Evolutionary conservation across 2,329 filamentous ascomycete species (phyloP).

Genomic region (Huntiella moniliformis): DNA sequence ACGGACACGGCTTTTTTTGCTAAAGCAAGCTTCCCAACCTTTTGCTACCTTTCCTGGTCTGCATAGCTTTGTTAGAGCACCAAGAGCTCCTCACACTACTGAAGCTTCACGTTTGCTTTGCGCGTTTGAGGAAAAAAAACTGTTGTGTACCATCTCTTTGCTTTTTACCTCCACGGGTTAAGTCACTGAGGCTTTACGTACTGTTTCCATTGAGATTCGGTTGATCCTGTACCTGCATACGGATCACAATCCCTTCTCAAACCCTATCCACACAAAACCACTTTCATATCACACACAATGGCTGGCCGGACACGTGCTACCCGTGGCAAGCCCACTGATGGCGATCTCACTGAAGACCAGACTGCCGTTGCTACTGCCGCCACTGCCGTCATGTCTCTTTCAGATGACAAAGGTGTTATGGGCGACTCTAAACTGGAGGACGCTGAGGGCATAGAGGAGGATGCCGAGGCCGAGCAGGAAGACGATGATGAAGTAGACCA

Average conservation of each 20-base stretch:
- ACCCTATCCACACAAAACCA: background rate
- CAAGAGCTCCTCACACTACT: background rate
- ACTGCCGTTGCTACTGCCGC: conserved; percentile 11
- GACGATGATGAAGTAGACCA: background rate
- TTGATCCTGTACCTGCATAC: too few species aligned
- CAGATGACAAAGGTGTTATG: conserved; percentile 6
- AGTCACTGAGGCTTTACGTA: too few species aligned
- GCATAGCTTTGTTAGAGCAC: too few species aligned
- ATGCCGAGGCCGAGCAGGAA: background rate
- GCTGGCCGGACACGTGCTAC: conserved; percentile 10
- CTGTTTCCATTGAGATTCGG: too few species aligned
- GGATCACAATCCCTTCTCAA: background rate
- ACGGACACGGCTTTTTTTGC: background rate
- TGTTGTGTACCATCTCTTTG: too few species aligned
- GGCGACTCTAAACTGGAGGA: conserved; percentile 1
- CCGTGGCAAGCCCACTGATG: conserved; percentile 4
- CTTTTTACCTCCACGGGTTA: too few species aligned
- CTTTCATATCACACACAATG: conserved; percentile 3
- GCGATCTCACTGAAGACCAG: conserved; percentile 8
- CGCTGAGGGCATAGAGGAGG: conserved; percentile 1
- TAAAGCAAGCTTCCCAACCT: background rate
- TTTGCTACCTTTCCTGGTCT: background rate
- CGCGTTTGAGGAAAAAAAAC: too few species aligned
- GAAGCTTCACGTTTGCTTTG: background rate
- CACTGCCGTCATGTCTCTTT: conserved; percentile 11